These are phyloP conservation scores for Epichloe coenophiala DNA, from an alignment of 2,329 filamentous ascomycete genomes.

Conservation along the genomic window DNA sequence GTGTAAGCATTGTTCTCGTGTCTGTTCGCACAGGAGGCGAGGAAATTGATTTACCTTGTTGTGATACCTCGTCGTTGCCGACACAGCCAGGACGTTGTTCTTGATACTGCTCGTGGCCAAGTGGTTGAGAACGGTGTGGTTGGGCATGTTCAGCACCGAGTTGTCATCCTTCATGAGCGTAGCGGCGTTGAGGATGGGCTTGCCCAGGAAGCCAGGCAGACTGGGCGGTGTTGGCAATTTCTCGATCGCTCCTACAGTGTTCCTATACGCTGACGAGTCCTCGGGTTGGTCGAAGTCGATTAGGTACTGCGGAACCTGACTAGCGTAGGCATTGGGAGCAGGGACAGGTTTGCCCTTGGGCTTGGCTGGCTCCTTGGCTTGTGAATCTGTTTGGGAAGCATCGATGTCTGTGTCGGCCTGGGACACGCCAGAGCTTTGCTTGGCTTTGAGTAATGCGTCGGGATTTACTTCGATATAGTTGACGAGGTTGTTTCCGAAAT, in stretches of 20 bases:
- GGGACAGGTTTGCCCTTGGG: slow-evolving; percentile 41
- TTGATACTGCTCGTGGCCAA: slow-evolving; percentile 96
- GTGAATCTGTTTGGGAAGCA: slow-evolving; percentile 4
- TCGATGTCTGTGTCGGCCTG: slow-evolving; percentile 5
- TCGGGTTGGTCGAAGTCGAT: slow-evolving; percentile 77
- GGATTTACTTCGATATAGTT: slow-evolving; percentile 94
- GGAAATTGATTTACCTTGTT: slow-evolving; percentile 55
- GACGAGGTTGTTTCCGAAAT: slow-evolving; percentile 94
- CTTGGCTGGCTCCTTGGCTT: slow-evolving; percentile 29
- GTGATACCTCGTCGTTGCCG: slow-evolving; percentile 93
- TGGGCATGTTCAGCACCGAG: slow-evolving; percentile 91
- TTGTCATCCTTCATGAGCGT: slow-evolving; percentile 96
- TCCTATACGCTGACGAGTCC: slow-evolving; percentile 59
- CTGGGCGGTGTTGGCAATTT: slow-evolving; percentile 73
- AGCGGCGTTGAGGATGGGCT: slow-evolving; percentile 84
- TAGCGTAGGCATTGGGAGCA: slow-evolving; percentile 49
- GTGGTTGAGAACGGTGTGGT: slow-evolving; percentile 93
- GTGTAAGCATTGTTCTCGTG: neutral
- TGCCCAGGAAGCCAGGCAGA: slow-evolving; percentile 80
- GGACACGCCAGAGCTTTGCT: slow-evolving; percentile 11
- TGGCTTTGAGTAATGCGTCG: slow-evolving; percentile 35
- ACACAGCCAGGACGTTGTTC: slow-evolving; percentile 87
- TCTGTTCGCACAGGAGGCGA: no score
- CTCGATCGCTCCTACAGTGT: slow-evolving; percentile 60
- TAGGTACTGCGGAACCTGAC: slow-evolving; percentile 70